Base-by-base conservation (phyloP, 805 yeast genomes). In the Schwanniomyces polymorphus region DNA sequence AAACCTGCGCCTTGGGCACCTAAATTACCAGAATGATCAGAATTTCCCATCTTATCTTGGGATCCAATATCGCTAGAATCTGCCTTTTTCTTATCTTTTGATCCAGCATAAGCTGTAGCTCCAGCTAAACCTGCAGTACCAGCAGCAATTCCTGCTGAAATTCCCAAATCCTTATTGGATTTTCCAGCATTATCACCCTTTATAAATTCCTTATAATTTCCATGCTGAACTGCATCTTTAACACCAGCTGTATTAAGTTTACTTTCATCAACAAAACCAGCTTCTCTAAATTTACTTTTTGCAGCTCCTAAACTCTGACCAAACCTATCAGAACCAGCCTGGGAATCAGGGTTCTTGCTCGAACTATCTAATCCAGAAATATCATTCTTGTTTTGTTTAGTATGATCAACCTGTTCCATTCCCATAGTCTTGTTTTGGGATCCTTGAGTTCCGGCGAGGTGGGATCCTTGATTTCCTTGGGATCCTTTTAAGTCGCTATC, bases 231-330 rank as follows among this genome's bases (percentile, higher is more conserved):
- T 2, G 45, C 38, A 25, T 27, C 45, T 14, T 31, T 37, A 43
- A 27, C 27, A 14, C 41, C 12, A 11, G 27, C 5, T 8, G 28
- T n/a, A 21, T 38, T 31, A 12, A 31, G 14, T 8, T 16, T 31
- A 16, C 35, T 31, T 16, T 31, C 35, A 31, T 31, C 35, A 16
- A 31, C 35, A 16, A 14, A 10, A 16, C 35, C 35, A 16, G 35
- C 14, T 3, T 47, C 49, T 16, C 58, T 60, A 16, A 63, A 58
- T 41, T 64, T 65, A 11, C 44, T 49, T 48, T 64, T 64, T 10
- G 68, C 61, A 23, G 52, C 46, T 27, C 53, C 59, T 25, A 64
- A 61, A 46, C 58, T 59, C 38, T 51, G 41, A 53, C 61, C 65
- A 41, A 64, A 57, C 29, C 54, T 55, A 45, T 49, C 45, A 37